phyloP scores from a whole-genome alignment of 177 flowering plant genomes.

The Vitis hybrid region DNA sequence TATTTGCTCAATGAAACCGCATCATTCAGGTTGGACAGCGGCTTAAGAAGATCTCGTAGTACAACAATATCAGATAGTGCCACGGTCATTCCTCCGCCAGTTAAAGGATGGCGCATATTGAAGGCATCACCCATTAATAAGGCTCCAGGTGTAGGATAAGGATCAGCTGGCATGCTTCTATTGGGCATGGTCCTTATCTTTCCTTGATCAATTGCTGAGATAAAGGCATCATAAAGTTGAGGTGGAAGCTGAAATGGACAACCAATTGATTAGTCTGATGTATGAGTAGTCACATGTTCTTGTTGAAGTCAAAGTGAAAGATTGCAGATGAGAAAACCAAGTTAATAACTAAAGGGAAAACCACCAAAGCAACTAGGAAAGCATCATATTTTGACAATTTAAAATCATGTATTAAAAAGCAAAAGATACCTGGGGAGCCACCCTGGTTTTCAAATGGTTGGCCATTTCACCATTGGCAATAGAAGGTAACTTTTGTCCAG shows the following conservation, averaged over 20 bases:
- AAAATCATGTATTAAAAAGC: background rate
- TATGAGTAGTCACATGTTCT: background rate
- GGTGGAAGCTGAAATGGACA: conserved; percentile 27
- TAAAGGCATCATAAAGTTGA: conserved; percentile 30
- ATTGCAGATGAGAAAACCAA: background rate
- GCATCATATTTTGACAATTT: background rate
- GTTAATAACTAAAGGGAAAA: background rate
- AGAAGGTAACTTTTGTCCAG: conserved; percentile 46
- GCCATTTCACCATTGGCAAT: conserved; percentile 44
- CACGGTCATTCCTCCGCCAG: conserved; percentile 47
- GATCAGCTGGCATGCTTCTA: conserved; percentile 46
- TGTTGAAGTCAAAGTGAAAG: background rate
- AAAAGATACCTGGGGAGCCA: conserved; percentile 43
- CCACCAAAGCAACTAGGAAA: background rate
- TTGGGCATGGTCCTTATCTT: conserved; percentile 42
- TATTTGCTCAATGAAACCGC: conserved; percentile 28
- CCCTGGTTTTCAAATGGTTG: conserved; percentile 33
- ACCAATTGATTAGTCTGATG: background rate
- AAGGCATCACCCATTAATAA: conserved; percentile 44
- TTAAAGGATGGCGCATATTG: conserved; percentile 45
- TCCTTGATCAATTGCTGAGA: conserved; percentile 39
- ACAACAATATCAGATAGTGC: conserved; percentile 40
- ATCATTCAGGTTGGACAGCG: conserved; percentile 31
- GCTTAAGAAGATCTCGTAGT: conserved; percentile 37
- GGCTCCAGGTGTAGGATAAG: conserved; percentile 41